These are phyloP conservation scores for Penicillium diatomitis DNA, from an alignment of 495 filamentous ascomycete genomes.

Conservation along the genomic window DNA sequence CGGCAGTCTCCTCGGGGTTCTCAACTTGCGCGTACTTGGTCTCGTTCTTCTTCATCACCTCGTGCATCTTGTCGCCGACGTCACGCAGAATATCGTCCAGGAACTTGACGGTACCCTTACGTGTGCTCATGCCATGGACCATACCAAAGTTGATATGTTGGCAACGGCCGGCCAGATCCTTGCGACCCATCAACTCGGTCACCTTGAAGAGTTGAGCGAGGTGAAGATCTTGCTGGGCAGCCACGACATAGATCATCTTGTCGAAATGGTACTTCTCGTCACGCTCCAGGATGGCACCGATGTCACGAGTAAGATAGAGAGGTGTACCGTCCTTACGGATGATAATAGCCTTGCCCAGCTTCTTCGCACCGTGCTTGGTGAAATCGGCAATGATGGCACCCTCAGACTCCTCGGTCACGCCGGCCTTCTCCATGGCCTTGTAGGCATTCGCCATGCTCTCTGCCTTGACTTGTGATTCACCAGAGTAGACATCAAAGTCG, in stretches of 20 bases:
- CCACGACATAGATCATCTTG: conserved; percentile 70
- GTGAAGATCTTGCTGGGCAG: conserved; percentile 63
- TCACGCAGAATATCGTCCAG: conserved; percentile 58
- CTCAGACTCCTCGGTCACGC: conserved; percentile 71
- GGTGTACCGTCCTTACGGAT: conserved; percentile 60
- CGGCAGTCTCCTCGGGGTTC: conserved; percentile 46
- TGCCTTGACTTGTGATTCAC: conserved; percentile 82
- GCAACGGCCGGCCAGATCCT: conserved; percentile 51
- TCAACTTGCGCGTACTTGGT: conserved; percentile 56
- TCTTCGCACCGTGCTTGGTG: conserved; percentile 59
- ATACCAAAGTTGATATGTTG: conserved; percentile 69
- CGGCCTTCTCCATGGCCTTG: conserved; percentile 55
- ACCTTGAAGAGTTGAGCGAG: conserved; percentile 65
- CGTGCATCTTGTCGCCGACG: conserved; percentile 62
- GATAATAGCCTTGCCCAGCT: conserved; percentile 60
- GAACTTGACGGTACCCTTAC: conserved; percentile 62
- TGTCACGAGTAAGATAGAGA: conserved; percentile 64
- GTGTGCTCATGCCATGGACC: conserved; percentile 60
- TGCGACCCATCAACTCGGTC: conserved; percentile 55
- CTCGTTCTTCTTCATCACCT: conserved; percentile 57
- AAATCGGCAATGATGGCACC: conserved; percentile 88
- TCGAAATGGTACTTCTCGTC: conserved; percentile 57
- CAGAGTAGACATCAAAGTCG: conserved; percentile 85
- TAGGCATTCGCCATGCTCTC: conserved; percentile 66
- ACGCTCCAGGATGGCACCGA: conserved; percentile 57